Conservation (phyloP, 495 filamentous ascomycete species). For the Pseudomonodictys pantanalensis region DNA sequence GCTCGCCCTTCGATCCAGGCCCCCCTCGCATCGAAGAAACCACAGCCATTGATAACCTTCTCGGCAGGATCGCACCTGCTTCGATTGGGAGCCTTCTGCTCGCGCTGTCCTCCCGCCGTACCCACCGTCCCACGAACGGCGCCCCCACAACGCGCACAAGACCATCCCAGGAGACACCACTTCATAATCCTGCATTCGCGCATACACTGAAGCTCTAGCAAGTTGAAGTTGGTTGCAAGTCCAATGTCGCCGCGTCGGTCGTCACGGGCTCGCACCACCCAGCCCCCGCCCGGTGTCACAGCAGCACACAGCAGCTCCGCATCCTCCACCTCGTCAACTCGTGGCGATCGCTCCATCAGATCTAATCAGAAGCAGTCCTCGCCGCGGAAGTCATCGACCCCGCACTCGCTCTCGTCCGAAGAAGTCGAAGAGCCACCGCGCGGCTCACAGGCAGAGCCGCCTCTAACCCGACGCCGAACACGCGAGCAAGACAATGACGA, state of each 20-base stretch:
- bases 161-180: too few relatives aligned
- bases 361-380: conserved; percentile 69
- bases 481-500: conserved; percentile 63
- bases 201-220: too few relatives aligned
- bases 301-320: conserved; percentile 73
- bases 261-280: conserved; percentile 80
- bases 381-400: conserved; percentile 68
- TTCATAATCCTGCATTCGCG: too few relatives aligned
- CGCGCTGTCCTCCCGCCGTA: too few relatives aligned
- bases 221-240: background rate
- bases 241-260: conserved; percentile 76
- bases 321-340: conserved; percentile 65
- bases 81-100: too few relatives aligned
- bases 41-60: too few relatives aligned
- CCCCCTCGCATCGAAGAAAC: too few relatives aligned
- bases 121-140: too few relatives aligned
- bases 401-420: conserved; percentile 71
- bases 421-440: conserved; percentile 68
- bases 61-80: too few relatives aligned
- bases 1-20: too few relatives aligned
- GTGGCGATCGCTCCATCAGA: conserved; percentile 67
- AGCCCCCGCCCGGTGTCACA: conserved; percentile 59
- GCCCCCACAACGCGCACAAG: too few relatives aligned
- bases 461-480: conserved; percentile 69
- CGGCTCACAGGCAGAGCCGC: conserved; percentile 57